Base-by-base conservation (phyloP, 306 rosid species). In the Dryas drummondii region DNA sequence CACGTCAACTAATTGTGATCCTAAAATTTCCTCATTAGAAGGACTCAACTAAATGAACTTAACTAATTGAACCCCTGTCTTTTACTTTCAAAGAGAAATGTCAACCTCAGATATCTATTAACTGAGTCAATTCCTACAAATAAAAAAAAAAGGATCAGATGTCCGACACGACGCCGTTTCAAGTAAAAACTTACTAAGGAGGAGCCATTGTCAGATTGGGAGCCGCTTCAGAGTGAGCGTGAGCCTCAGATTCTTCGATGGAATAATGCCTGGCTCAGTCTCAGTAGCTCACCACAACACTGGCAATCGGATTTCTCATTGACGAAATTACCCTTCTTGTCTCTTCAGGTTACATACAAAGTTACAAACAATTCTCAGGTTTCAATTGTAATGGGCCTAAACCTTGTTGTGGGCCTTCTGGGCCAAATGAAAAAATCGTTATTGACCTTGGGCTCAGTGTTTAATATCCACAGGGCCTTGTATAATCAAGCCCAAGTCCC, bases 291-390 rank as follows among this genome's bases (percentile, higher is more conserved):
- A 4, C 54, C 46, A 57, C 16, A 14, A 13, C 48, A 4, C 7
- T 7, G 47, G 27, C 49, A 45, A 56, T 22, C 54, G 49, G 45
- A 71, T 14, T 19, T 9, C 22, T 71, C 4, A 17, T 1, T 19
- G 75, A 55, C 65, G 52, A 71, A 42, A 70, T n/a, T 42, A 26
- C 42, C 53, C 44, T 42, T 71, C 4, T 41, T 41, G 68, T 46
- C 5, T 2, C 26, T 63, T 63, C 46, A 0, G 66, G 26, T 13
- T 16, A 22, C 22, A 22, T 22, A 22, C 22, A 22, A 22, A 22
- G 22, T 22, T 22, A 22, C 22, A 22, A 1, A 19, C 8, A 22
- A 0, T 40, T 41, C 11, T 13, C 11, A 6, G 11, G 46, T 32
- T 51, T 5, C 51, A 0, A 4, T 22, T 22, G 22, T 22, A 22